Conservation (phyloP, 139 green algal species). For the Dunaliella primolecta region DNA sequence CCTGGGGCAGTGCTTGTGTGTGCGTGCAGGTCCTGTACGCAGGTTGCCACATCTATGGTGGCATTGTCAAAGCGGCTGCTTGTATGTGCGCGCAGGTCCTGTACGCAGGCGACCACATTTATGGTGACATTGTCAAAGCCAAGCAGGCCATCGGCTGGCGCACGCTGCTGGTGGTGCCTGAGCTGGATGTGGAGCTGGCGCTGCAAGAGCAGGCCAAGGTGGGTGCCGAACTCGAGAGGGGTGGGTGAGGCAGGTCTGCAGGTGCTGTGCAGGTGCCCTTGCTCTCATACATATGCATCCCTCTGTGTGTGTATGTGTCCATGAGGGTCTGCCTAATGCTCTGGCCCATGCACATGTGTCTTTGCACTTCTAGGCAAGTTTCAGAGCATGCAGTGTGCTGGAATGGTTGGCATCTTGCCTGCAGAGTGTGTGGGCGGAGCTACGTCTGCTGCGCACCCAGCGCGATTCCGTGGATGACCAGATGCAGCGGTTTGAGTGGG, state of each 20-base stretch:
- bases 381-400: too few relatives aligned
- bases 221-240: neutral
- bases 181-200: constrained; percentile 79
- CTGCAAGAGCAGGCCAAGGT: constrained; percentile 32
- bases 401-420: neutral
- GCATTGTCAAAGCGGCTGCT: constrained; percentile 77
- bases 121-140: constrained; percentile 78
- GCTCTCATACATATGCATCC: neutral
- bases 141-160: constrained; percentile 90
- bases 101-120: constrained; percentile 92
- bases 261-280: neutral
- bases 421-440: constrained; percentile 49
- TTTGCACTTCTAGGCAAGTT: too few relatives aligned
- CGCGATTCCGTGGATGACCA: constrained; percentile 81
- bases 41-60: constrained; percentile 89
- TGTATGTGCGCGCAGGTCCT: constrained; percentile 52
- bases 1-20: too few relatives aligned
- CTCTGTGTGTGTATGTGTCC: too few relatives aligned
- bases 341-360: too few relatives aligned
- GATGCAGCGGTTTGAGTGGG: constrained; percentile 76
- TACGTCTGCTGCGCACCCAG: constrained; percentile 60
- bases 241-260: neutral
- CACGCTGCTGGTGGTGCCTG: constrained; percentile 96
- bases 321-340: too few relatives aligned
- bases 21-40: constrained; percentile 72